These are phyloP conservation scores for Solanum hybrid DNA, from an alignment of 305 asterid species.

Conservation along the genomic window DNA sequence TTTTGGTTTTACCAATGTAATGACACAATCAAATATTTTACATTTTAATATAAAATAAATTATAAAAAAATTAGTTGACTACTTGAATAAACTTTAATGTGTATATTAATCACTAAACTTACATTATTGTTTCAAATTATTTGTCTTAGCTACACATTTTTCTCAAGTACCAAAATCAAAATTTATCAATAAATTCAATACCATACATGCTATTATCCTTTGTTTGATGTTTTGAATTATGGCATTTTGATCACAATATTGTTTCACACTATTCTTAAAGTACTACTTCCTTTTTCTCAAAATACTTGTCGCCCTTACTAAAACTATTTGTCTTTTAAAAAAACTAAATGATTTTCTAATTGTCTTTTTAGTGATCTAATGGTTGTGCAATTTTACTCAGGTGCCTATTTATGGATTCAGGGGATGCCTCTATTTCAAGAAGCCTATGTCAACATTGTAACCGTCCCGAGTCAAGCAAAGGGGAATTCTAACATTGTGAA, in stretches of 20 bases:
- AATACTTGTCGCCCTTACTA: not conserved
- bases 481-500: not conserved
- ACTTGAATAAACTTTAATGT: not conserved
- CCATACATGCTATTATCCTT: too few relatives aligned
- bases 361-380: too few relatives aligned
- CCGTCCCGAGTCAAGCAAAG: not conserved
- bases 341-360: too few relatives aligned
- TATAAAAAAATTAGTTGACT: not conserved
- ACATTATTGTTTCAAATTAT: too few relatives aligned
- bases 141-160: not conserved
- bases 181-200: too few relatives aligned
- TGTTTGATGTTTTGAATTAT: too few relatives aligned
- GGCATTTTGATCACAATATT: too few relatives aligned
- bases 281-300: not conserved
- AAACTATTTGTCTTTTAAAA: not conserved
- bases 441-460: not conserved
- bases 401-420: not conserved
- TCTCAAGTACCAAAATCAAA: too few relatives aligned
- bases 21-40: too few relatives aligned
- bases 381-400: too few relatives aligned
- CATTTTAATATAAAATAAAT: too few relatives aligned
- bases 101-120: not conserved
- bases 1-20: not conserved
- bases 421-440: not conserved
- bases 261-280: too few relatives aligned